Evolutionary conservation across 306 rosid genomes (phyloP), one percentile per base, ranked within the genome.

Genomic region (Cicer bijugum): DNA sequence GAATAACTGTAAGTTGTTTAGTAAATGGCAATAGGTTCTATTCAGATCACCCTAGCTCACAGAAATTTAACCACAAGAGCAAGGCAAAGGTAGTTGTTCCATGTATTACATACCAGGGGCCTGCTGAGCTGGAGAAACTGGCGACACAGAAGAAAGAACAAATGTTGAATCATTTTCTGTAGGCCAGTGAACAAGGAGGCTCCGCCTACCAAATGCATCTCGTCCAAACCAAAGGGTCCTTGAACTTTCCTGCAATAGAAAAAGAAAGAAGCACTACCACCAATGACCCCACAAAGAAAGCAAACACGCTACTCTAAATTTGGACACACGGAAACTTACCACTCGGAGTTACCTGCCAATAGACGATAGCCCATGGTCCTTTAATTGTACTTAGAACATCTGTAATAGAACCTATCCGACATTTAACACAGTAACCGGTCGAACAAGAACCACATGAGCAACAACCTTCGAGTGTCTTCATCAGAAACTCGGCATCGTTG

Each of bases 101-200:
- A 58, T 40, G 76, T 12, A 46, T 43, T 33, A 59, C 12, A 45
- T 93, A 91, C 97, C 96, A 73, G 89, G 67, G 67, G 74, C 76
- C 58, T 51, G 79, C 75, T 78, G 88, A 71, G 50, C 50, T 7
- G 88, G 83, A 43, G 88, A 80, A 77, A 72, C 76, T 12, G 96
- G 92, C n/a, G 98, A 94, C 51, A 89, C 91, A 28, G 98, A 91
- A 35, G 98, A 91, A 42, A 94, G 86, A 82, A 87, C 71, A 82
- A 91, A 87, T 59, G 86, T 87, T 35, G 83, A 17, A 70, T 94
- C 96, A 50, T 86, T 92, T 78, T 71, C 76, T 1, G 95, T 87
- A 6, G 98, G 96, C 98, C 98, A 91, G 86, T 94, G 98, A 81
- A 91, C 97, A 72, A 94, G 96, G 52, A 91, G 97, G 83, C 98